A percentile compares a stretch with the other conserved stretches of the same genome.
These are phyloP conservation scores for Paraphaeosphaeria sporulosa DNA, from an alignment of 2,329 filamentous ascomycete species.

Conservation along the genomic window DNA sequence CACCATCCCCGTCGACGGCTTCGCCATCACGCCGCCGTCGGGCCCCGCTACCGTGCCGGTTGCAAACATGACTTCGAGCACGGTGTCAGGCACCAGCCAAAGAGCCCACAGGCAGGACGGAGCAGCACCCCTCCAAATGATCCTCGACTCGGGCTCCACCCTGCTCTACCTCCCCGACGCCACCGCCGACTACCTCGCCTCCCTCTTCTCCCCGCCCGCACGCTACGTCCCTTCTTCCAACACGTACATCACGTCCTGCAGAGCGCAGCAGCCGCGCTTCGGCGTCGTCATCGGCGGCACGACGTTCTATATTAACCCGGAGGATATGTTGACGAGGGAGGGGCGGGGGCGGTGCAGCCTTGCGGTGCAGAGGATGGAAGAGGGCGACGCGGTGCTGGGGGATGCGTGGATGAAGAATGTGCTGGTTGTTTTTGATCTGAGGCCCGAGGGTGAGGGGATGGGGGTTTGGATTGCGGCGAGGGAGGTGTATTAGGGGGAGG, in stretches of 20 bases:
- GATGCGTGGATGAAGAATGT: slow-evolving; percentile 58
- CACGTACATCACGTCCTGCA: slow-evolving; percentile 26
- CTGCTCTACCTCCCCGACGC: slow-evolving; percentile 33
- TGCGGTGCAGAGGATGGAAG: slow-evolving; percentile 26
- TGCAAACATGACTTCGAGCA: not conserved
- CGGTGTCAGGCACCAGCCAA: too few relatives aligned
- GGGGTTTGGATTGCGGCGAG: slow-evolving; percentile 50
- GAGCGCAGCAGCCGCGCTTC: slow-evolving; percentile 26
- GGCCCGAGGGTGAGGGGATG: slow-evolving; percentile 34
- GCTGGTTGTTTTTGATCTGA: slow-evolving; percentile 56
- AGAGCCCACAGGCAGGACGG: not conserved
- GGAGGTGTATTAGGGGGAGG: not conserved
- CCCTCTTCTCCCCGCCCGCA: slow-evolving; percentile 29
- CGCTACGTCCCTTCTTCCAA: slow-evolving; percentile 14
- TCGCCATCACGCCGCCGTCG: slow-evolving; percentile 25
- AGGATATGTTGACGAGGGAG: slow-evolving; percentile 28
- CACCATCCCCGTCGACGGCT: slow-evolving; percentile 33
- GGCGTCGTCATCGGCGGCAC: slow-evolving; percentile 26
- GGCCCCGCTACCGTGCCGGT: not conserved
- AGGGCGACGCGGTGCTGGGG: slow-evolving; percentile 45
- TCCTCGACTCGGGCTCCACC: slow-evolving; percentile 37
- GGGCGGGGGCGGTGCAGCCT: slow-evolving; percentile 17
- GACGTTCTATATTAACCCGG: slow-evolving; percentile 23
- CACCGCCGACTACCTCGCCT: slow-evolving; percentile 27
- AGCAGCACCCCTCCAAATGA: slow-evolving; percentile 19